Percentiles rank a stretch among this genome's conserved stretches.
Conservation (phyloP, 148 eudicot species). For the Amaranthus palmeri region DNA sequence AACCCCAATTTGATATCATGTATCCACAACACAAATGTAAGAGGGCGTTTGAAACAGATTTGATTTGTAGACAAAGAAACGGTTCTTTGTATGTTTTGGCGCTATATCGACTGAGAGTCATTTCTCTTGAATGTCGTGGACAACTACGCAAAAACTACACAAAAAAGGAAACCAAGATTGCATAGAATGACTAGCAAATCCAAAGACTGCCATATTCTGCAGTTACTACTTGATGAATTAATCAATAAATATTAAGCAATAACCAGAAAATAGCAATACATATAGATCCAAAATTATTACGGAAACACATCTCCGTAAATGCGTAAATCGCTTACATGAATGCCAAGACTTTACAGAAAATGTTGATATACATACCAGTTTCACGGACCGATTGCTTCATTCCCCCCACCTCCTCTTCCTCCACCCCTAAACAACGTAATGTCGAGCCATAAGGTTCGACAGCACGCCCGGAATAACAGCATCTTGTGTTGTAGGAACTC, state of each 20-base stretch:
- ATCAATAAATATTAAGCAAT: background rate
- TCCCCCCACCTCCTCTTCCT: background rate
- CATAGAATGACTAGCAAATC: background rate
- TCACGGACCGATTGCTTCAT: slow-evolving; percentile 17
- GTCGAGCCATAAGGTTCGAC: background rate
- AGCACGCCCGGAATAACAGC: background rate
- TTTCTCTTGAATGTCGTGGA: too few relatives aligned
- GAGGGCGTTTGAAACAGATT: too few relatives aligned
- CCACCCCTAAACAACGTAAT: background rate
- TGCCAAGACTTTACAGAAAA: slow-evolving; percentile 14
- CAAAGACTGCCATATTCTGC: background rate
- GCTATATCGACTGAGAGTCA: too few relatives aligned
- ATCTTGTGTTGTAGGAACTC: background rate
- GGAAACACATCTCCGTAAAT: background rate
- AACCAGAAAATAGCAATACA: background rate
- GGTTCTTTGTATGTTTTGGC: too few relatives aligned
- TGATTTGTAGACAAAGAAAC: too few relatives aligned
- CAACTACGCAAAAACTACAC: too few relatives aligned
- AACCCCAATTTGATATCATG: too few relatives aligned
- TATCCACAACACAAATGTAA: too few relatives aligned
- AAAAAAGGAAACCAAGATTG: too few relatives aligned
- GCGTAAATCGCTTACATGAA: slow-evolving; percentile 4
- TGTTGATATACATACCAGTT: slow-evolving; percentile 9
- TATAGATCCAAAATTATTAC: slow-evolving; percentile 3
- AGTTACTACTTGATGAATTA: background rate